Evolutionary conservation across 345 rosid genomes (phyloP).

Genomic region (Salix arbutifolia): DNA sequence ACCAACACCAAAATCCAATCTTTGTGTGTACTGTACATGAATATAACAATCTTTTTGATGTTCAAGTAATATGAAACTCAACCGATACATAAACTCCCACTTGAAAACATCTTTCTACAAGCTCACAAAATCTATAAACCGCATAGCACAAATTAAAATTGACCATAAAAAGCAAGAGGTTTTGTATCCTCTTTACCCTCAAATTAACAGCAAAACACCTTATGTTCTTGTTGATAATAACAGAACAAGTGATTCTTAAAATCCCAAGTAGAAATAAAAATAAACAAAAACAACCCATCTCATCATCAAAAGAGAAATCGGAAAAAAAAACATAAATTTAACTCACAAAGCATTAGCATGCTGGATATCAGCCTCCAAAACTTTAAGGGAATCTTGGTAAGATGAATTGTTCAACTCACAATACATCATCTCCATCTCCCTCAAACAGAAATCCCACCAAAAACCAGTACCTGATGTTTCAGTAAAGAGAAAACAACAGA

Average conservation of each 20-base stretch:
- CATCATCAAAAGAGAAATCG: not conserved
- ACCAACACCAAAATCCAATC: slow-evolving; percentile 4
- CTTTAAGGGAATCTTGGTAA: slow-evolving; percentile 71
- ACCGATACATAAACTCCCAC: not conserved
- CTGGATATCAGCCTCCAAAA: slow-evolving; percentile 78
- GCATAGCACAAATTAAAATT: not conserved
- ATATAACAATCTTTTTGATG: not conserved
- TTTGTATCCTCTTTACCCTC: not conserved
- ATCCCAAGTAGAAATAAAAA: not conserved
- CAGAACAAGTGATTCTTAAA: slow-evolving; percentile 1
- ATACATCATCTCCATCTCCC: slow-evolving; percentile 26
- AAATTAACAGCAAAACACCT: not conserved
- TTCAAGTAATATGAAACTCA: not conserved
- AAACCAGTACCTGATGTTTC: not conserved
- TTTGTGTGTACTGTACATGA: not conserved
- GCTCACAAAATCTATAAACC: slow-evolving; percentile 1
- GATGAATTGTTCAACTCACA: slow-evolving; percentile 19
- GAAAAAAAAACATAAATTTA: slow-evolving; percentile 2
- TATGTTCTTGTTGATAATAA: slow-evolving; percentile 3
- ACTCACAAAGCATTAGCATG: slow-evolving; percentile 89
- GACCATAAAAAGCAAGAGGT: not conserved
- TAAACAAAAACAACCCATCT: slow-evolving; percentile 6
- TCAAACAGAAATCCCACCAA: not conserved
- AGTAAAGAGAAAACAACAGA: not conserved
- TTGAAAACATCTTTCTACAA: not conserved